phyloP scores from a whole-genome alignment of 192 early-diverging fungal species.

The Coemansia sp. region DNA sequence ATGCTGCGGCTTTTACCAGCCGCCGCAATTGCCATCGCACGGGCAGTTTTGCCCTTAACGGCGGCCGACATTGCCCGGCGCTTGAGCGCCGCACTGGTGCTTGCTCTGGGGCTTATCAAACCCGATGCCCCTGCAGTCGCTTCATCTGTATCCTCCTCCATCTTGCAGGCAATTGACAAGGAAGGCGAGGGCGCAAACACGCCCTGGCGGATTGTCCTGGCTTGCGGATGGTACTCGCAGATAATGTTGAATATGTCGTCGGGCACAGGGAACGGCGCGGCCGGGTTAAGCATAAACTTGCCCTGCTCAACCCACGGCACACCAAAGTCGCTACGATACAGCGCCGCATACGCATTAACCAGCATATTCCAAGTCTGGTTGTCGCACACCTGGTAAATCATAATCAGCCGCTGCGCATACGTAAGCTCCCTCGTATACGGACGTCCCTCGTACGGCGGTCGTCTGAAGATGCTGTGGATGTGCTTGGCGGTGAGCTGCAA shows the following conservation, averaged over 20 bases:
- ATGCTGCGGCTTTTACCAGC: slow-evolving; percentile 25
- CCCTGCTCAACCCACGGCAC: slow-evolving; percentile 18
- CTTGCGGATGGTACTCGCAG: slow-evolving; percentile 5
- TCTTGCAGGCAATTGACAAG: too few species aligned
- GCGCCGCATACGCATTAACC: slow-evolving; percentile 16
- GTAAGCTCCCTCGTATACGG: slow-evolving; percentile 35
- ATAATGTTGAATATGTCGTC: slow-evolving; percentile 16
- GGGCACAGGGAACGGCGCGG: slow-evolving; percentile 5
- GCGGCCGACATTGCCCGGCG: slow-evolving; percentile 21
- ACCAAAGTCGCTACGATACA: slow-evolving; percentile 9
- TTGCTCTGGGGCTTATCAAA: background rate
- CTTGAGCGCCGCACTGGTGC: slow-evolving; percentile 12
- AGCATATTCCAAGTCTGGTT: slow-evolving; percentile 16
- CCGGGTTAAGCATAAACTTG: slow-evolving; percentile 18
- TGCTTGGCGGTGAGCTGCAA: slow-evolving; percentile 31
- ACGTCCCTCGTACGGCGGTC: slow-evolving; percentile 23
- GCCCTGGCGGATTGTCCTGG: background rate
- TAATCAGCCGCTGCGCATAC: slow-evolving; percentile 29
- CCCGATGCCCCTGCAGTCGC: too few species aligned
- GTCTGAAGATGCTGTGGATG: slow-evolving; percentile 40
- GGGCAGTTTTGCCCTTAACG: slow-evolving; percentile 6
- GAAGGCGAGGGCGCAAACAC: too few species aligned
- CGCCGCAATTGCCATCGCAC: background rate
- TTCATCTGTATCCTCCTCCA: too few species aligned
- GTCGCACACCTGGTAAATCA: slow-evolving; percentile 28